Percentiles rank a stretch among this genome's conserved stretches.
Evolutionary conservation across 2,329 filamentous ascomycete genomes (phyloP).

Genomic region (Epichloe glyceriae): DNA sequence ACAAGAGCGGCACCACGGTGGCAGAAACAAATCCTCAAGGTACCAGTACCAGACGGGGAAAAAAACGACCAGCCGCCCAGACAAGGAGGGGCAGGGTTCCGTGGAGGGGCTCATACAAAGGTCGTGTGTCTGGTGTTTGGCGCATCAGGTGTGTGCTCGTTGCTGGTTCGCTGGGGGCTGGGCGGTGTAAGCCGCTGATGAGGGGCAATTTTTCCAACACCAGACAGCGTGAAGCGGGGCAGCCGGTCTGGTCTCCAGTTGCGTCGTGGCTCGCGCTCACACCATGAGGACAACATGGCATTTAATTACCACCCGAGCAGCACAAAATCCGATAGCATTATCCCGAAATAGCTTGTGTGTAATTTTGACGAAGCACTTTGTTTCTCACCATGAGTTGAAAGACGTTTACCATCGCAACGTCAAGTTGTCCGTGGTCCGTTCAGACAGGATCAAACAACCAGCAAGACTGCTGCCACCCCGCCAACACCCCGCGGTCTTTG

Average conservation of each 20-base stretch:
- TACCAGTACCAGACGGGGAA: neutral
- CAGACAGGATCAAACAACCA: no score
- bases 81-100: neutral
- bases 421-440: no score
- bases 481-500: no score
- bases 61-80: neutral
- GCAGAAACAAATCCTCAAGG: neutral
- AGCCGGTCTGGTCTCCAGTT: neutral
- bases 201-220: constrained; percentile 6
- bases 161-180: neutral
- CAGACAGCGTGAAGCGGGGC: neutral
- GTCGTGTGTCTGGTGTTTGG: neutral
- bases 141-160: neutral
- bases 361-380: no score
- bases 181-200: constrained; percentile 5
- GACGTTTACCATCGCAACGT: no score
- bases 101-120: neutral
- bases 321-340: no score
- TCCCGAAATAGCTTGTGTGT: no score
- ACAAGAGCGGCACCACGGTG: neutral
- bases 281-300: no score
- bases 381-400: no score
- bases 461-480: no score
- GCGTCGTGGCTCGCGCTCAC: no score
- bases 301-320: no score